Conservation (phyloP, 805 yeast genomes). For the Barnettozyma vustinii region DNA sequence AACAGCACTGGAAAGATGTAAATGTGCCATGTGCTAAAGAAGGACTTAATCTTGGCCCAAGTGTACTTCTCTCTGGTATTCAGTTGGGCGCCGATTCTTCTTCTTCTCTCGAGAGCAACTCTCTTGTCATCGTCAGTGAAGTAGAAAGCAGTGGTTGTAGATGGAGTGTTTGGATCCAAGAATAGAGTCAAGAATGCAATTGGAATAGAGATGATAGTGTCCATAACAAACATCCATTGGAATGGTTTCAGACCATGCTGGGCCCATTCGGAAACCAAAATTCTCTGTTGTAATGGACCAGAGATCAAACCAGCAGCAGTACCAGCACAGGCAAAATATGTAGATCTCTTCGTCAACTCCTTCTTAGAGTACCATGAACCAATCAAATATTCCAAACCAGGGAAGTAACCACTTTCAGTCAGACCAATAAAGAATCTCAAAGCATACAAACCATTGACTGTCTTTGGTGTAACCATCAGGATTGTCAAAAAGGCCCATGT, state of each 20-base stretch:
- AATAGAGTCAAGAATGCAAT: slow-evolving; percentile 38
- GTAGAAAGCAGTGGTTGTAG: slow-evolving; percentile 38
- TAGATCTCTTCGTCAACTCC: slow-evolving; percentile 33
- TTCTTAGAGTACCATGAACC: slow-evolving; percentile 32
- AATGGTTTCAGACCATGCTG: slow-evolving; percentile 29
- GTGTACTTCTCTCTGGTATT: slow-evolving; percentile 38
- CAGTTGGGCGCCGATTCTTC: slow-evolving; percentile 37
- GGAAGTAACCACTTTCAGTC: slow-evolving; percentile 44
- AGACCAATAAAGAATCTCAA: slow-evolving; percentile 38
- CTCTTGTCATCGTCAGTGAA: slow-evolving; percentile 37
- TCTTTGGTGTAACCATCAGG: slow-evolving; percentile 27
- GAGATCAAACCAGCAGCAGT: slow-evolving; percentile 31
- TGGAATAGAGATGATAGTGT: slow-evolving; percentile 38
- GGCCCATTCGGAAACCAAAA: slow-evolving; percentile 24
- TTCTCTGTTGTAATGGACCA: slow-evolving; percentile 35
- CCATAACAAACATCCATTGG: slow-evolving; percentile 44
- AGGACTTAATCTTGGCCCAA: slow-evolving; percentile 32
- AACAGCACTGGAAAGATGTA: slow-evolving; percentile 34
- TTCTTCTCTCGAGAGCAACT: slow-evolving; percentile 43
- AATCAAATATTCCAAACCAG: slow-evolving; percentile 41
- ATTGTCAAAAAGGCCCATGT: slow-evolving; percentile 39
- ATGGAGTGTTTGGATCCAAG: slow-evolving; percentile 43
- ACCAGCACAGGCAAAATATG: slow-evolving; percentile 31
- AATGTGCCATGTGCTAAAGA: slow-evolving; percentile 45
- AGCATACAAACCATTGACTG: slow-evolving; percentile 26